Evolutionary conservation across 345 rosid species (phyloP).

Genomic region (Bruguiera gymnorhiza): DNA sequence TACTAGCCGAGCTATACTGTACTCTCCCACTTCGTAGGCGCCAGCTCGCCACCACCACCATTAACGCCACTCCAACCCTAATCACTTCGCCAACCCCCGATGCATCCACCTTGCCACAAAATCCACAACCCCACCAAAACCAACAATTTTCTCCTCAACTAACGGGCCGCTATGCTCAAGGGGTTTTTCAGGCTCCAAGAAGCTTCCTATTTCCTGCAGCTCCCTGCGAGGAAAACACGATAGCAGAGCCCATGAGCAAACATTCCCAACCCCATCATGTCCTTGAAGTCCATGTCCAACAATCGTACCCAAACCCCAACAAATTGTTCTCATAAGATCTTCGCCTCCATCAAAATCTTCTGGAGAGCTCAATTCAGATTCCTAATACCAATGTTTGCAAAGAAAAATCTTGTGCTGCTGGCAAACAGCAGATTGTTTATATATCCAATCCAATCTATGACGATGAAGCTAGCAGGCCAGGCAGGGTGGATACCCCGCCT

Average conservation of each 20-base stretch:
- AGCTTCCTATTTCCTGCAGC: constrained; percentile 43
- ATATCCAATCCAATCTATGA: constrained; percentile 89
- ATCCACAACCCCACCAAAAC: constrained; percentile 12
- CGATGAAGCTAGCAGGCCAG: constrained; percentile 33
- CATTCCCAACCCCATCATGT: constrained; percentile 17
- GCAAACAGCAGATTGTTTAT: constrained; percentile 46
- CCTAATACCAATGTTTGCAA: not conserved
- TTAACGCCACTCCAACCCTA: not conserved
- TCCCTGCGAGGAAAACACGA: constrained; percentile 20
- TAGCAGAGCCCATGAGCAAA: constrained; percentile 6
- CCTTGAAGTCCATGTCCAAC: constrained; percentile 25
- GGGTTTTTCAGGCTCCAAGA: constrained; percentile 64
- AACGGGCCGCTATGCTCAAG: constrained; percentile 50
- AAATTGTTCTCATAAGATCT: constrained; percentile 31
- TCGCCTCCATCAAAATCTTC: constrained; percentile 24
- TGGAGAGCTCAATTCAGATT: constrained; percentile 24
- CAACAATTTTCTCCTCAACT: constrained; percentile 29
- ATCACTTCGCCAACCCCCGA: constrained; percentile 14
- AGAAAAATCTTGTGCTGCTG: constrained; percentile 16
- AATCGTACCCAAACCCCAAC: constrained; percentile 28
- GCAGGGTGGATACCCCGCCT: constrained; percentile 50
- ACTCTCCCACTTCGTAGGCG: constrained; percentile 60
- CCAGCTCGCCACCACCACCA: constrained; percentile 23
- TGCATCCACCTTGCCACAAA: constrained; percentile 20
- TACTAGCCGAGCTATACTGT: constrained; percentile 64